phyloP scores from a whole-genome alignment of 495 filamentous ascomycete genomes.

The Tricharina praecox region DNA sequence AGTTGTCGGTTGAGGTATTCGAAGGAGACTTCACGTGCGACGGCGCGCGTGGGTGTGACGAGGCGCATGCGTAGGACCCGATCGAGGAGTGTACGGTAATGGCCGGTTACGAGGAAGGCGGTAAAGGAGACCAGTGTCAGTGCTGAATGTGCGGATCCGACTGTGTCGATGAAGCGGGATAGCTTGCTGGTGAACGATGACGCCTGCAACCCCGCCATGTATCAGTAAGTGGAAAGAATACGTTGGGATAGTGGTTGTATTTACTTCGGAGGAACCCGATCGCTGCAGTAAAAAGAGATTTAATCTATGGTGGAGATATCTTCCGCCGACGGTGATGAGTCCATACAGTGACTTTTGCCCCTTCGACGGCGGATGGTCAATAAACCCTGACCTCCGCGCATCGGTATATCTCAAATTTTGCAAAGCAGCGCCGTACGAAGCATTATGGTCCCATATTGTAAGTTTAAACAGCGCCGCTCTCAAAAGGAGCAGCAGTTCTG shows the following conservation, averaged over 20 bases:
- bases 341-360: constrained; percentile 79
- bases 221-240: not conserved
- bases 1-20: constrained; percentile 96
- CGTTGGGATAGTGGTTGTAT: not conserved
- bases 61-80: constrained; percentile 72
- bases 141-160: constrained; percentile 57
- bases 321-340: constrained; percentile 65
- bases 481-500: constrained; percentile 65
- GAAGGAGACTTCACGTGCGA: constrained; percentile 80
- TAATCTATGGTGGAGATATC: constrained; percentile 37
- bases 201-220: constrained; percentile 19
- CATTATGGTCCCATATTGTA: constrained; percentile 88
- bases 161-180: constrained; percentile 47
- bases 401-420: constrained; percentile 85
- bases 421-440: constrained; percentile 81
- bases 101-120: constrained; percentile 73
- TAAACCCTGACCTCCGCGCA: constrained; percentile 47
- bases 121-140: constrained; percentile 73
- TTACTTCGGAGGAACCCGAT: constrained; percentile 22
- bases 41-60: constrained; percentile 60
- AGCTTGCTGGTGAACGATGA: constrained; percentile 17
- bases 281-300: constrained; percentile 22
- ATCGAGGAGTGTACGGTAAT: constrained; percentile 81
- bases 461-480: constrained; percentile 80
- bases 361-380: constrained; percentile 45